Evolutionary conservation across 768 basidiomycete genomes (phyloP).

Genomic region (Coprinellus micaceus): DNA sequence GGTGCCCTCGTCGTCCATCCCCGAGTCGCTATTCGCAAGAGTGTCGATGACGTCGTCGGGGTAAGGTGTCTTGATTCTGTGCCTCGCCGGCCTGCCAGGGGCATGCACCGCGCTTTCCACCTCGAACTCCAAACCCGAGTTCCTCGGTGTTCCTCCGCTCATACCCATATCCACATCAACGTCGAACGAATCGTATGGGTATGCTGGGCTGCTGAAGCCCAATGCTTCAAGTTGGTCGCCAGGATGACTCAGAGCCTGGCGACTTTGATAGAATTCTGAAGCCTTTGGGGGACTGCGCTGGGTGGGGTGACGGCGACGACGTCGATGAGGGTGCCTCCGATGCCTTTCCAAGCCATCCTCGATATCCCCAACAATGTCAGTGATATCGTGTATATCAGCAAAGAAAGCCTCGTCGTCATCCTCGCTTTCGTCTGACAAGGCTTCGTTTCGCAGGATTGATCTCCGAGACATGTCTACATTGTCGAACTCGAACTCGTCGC

Average conservation of each 20-base stretch:
- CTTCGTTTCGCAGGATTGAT: neutral
- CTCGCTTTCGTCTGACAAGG: neutral
- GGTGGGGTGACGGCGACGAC: neutral
- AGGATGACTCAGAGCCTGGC: neutral
- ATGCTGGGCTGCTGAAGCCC: neutral
- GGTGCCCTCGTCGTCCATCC: neutral
- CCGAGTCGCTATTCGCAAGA: neutral
- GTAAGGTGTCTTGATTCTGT: neutral
- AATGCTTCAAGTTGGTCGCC: neutral
- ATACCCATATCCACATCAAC: neutral
- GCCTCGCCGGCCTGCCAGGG: neutral
- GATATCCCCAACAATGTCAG: conserved; percentile 8
- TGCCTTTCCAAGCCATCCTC: conserved; percentile 6
- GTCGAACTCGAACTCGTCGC: conserved; percentile 12
- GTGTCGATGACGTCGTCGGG: neutral
- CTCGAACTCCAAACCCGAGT: neutral
- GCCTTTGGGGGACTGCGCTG: neutral
- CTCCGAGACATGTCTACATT: neutral
- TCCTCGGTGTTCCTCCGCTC: neutral
- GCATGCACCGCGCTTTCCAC: neutral
- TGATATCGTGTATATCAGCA: conserved; percentile 7
- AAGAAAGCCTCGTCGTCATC: conserved; percentile 11
- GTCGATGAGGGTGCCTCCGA: neutral
- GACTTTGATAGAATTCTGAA: neutral
- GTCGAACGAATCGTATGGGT: neutral